Evolutionary conservation across 2,329 filamentous ascomycete species (phyloP).

Genomic region (Teratosphaeriaceae sp.): DNA sequence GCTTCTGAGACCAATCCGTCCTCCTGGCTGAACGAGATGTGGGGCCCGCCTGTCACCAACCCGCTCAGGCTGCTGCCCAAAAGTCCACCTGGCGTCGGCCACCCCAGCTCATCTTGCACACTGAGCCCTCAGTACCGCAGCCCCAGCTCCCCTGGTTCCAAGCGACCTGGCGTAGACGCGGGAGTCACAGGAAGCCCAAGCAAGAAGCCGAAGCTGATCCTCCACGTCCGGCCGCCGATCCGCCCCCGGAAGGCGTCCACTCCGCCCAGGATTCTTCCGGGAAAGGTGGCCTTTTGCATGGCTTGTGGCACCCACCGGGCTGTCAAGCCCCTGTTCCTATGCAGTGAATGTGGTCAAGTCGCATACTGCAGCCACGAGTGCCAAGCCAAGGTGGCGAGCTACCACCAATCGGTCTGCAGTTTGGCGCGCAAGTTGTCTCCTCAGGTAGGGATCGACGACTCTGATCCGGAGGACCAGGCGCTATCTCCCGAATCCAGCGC

Average conservation of each 20-base stretch:
- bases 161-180: too few relatives aligned
- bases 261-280: neutral
- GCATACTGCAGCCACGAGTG: neutral
- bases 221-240: neutral
- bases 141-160: neutral
- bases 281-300: neutral
- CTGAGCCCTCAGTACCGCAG: neutral
- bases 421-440: too few relatives aligned
- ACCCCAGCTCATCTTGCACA: neutral
- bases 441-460: too few relatives aligned
- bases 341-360: neutral
- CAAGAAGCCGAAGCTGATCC: neutral
- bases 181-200: neutral
- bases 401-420: too few relatives aligned
- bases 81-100: neutral
- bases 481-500: too few relatives aligned
- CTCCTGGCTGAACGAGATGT: conserved; percentile 1
- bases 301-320: neutral
- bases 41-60: neutral
- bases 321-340: neutral
- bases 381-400: too few relatives aligned
- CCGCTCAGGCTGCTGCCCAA: neutral
- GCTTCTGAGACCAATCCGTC: neutral
- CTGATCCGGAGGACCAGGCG: too few relatives aligned
- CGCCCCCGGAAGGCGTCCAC: neutral